Evolutionary conservation across 176 grass and related monocot genomes (phyloP), one percentile per base, ranked within the genome.

Genomic region (Oryza coarctata): DNA sequence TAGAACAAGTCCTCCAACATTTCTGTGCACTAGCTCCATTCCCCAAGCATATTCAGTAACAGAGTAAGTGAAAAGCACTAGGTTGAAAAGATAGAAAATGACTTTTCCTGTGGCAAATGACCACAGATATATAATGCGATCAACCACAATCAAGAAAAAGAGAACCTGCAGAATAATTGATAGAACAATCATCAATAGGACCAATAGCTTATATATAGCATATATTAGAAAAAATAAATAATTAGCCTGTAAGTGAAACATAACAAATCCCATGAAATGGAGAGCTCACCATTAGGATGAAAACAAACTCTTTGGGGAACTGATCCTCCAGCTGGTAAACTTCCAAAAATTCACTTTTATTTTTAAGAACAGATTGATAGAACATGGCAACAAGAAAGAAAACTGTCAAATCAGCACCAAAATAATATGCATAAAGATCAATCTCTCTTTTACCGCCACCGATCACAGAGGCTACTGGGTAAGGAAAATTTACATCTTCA

Each of bases 271-370:
- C 47, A 79, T 52, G 9, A 68, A 35, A 23, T 86, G 47, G 61
- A 43, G 17, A 75, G 33, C 77, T 92, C 72, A 94, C 95, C 95
- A 98, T 98, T 70, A 98, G 83, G 55, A 94, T 94, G 73, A 94
- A 98, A 76, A 98, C 95, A 86, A 91, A 98, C 80, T 98, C 95
- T 84, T 98, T 98, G 1, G 95, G 95, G 78, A 98, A 98, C 80
- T 98, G 95, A 78, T 98, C 95, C 76, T 90, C 95, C 40, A 98
- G 86, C 82, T 94, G 95, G 83, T 98, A 98, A 77, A 94, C 92
- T 74, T 98, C 95, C 70, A 98, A 81, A 83, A 98, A 83, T 65
- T 94, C 82, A 67, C 95, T 98, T 68, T 92, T 94, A 58, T 98
- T 94, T 88, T 98, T 94, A 64, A 98, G 86, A 25, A 98, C 90